Evolutionary conservation across 208 protist genomes (phyloP), one percentile per base, ranked within the genome.

Genomic region (Zelonia costaricensis): DNA sequence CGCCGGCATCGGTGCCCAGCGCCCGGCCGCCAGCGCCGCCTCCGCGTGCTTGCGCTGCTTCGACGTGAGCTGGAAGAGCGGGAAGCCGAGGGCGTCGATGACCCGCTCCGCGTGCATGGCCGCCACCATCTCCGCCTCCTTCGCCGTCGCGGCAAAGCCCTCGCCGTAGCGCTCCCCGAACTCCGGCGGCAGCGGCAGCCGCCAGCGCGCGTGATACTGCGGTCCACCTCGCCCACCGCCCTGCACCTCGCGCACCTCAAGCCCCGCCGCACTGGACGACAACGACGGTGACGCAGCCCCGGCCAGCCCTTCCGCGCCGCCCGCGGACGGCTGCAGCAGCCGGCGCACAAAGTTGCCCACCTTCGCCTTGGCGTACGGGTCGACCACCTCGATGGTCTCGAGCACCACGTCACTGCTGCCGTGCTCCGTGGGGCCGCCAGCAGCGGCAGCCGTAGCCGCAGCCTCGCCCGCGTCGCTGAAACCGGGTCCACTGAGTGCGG

Each of bases 41-140:
- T 83, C 81, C 2, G 87, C 91, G 64, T 96, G 87, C 6, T 84
- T 80, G 53, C 74, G 59, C 74, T 96, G 91, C 62, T 87, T 88
- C 30, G 81, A 84, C 4, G 83, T 71, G 18, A 94, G 83, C 48
- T 80, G 71, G 60, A 90, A 96, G n/a, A 96, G 68, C 4, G 78
- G 82, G 22, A 93, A 64, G 20, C 91, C 91, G 3, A 92, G 62
- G 0, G 87, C 79, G 58, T 93, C 88, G 61, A 96, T 76, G 39
- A 94, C 68, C 20, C 85, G 91, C 76, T 90, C 86, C 22, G 91
- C 91, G 52, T 96, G 91, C 87, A 94, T 94, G 39, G 70, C 72
- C 12, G 87, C 87, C 4, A 91, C 84, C 13, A 65, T 54, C 76
- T 95, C 86, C 7, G 90, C 86, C 44, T 92, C 84, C 59, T 85